These are phyloP conservation scores for Corylus americana DNA, from an alignment of 306 rosid genomes.

Conservation along the genomic window DNA sequence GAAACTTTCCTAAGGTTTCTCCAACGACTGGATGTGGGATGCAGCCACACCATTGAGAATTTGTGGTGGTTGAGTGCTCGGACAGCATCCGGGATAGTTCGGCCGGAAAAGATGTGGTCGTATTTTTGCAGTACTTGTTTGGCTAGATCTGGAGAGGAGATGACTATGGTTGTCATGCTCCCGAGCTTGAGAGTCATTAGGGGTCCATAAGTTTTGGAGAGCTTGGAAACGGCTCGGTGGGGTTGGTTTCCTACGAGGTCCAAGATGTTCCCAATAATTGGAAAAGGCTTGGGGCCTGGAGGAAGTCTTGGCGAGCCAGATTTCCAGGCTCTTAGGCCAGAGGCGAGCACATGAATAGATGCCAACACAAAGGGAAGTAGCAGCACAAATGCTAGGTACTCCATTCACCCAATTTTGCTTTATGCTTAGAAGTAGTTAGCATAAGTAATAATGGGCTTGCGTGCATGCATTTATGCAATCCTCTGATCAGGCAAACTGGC, in stretches of 20 bases:
- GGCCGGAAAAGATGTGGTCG: neutral
- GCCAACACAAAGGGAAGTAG: too few species aligned
- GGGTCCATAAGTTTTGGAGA: constrained; percentile 31
- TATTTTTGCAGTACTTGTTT: constrained; percentile 10
- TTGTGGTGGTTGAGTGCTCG: neutral
- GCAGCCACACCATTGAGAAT: neutral
- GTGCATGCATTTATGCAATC: too few species aligned
- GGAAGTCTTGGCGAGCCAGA: constrained; percentile 22
- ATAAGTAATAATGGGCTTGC: too few species aligned
- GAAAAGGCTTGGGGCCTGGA: constrained; percentile 53
- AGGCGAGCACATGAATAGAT: neutral
- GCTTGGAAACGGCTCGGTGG: constrained; percentile 29
- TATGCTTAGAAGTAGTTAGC: too few species aligned
- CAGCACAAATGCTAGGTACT: too few species aligned
- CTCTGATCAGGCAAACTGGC: too few species aligned
- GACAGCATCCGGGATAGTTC: neutral
- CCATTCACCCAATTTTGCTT: too few species aligned
- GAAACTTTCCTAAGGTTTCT: constrained; percentile 6
- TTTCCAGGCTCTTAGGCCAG: neutral
- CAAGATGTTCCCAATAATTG: constrained; percentile 52
- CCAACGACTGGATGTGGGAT: neutral
- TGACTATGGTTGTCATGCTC: constrained; percentile 27
- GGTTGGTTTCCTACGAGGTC: constrained; percentile 38
- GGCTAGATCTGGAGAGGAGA: constrained; percentile 27
- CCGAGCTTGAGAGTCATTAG: constrained; percentile 28